phyloP scores from a whole-genome alignment of 495 filamentous ascomycete genomes.

The Aspergillus nidulans region DNA sequence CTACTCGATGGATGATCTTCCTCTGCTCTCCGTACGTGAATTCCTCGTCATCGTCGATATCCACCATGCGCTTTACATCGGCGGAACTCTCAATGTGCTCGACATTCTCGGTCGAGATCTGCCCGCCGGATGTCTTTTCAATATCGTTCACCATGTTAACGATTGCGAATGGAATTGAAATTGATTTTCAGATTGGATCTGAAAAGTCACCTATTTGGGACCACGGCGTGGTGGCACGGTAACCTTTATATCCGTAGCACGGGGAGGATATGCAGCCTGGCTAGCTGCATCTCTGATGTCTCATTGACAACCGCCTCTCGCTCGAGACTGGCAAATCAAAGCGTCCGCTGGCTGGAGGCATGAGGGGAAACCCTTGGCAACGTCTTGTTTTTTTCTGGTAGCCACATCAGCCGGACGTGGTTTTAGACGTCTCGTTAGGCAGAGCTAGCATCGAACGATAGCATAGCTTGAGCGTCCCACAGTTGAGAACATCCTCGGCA shows the following conservation, averaged over 20 bases:
- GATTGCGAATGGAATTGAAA: not conserved
- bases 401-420: not conserved
- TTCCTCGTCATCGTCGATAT: conserved; percentile 30
- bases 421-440: not conserved
- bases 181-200: not conserved
- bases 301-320: not conserved
- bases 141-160: conserved; percentile 5
- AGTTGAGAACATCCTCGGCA: not conserved
- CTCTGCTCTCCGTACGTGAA: conserved; percentile 32
- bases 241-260: not conserved
- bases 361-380: conserved; percentile 10
- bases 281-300: not conserved
- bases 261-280: not conserved
- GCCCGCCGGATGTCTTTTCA: conserved; percentile 1
- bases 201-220: not conserved
- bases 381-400: not conserved
- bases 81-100: not conserved
- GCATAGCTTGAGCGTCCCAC: not conserved
- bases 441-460: not conserved
- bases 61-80: not conserved
- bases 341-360: not conserved
- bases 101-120: not conserved
- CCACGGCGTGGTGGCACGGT: not conserved
- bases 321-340: not conserved
- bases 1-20: conserved; percentile 55